A percentile compares a stretch with the other conserved stretches of the same genome.
Evolutionary conservation across 2,329 filamentous ascomycete genomes (phyloP).

Genomic region (Alternaria infectoria): DNA sequence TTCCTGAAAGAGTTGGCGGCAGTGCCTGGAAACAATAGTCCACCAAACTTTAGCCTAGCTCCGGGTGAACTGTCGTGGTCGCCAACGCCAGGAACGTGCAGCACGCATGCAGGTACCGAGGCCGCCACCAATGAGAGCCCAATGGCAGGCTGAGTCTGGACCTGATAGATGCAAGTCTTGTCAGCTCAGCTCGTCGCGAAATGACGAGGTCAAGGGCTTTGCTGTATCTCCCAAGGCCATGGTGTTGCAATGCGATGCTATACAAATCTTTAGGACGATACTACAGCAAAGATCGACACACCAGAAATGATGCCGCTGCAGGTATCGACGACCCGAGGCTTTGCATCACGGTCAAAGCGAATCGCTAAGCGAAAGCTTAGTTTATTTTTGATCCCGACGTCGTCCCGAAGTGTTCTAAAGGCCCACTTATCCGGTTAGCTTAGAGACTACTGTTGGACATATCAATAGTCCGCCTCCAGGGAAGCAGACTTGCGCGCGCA

Average conservation of each 20-base stretch:
- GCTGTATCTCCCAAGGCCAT: not conserved
- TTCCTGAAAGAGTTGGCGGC: slow-evolving; percentile 6
- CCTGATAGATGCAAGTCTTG: not conserved
- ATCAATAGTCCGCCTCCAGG: slow-evolving; percentile 15
- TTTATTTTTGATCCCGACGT: slow-evolving; percentile 14
- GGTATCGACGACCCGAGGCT: not conserved
- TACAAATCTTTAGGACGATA: not conserved
- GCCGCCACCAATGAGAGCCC: not conserved
- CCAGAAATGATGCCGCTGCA: not conserved
- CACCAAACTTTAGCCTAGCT: slow-evolving; percentile 11
- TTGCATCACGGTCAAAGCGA: not conserved
- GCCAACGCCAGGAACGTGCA: slow-evolving; percentile 11
- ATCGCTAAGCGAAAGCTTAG: slow-evolving; percentile 16
- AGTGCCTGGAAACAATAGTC: slow-evolving; percentile 9
- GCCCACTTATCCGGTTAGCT: slow-evolving; percentile 7
- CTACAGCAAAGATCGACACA: not conserved
- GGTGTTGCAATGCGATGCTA: not conserved
- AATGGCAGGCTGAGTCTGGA: not conserved
- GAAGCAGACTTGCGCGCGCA: not conserved
- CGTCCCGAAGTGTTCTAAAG: slow-evolving; percentile 8
- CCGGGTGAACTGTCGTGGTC: slow-evolving; percentile 6
- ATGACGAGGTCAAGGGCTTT: not conserved
- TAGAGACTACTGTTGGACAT: slow-evolving; percentile 15
- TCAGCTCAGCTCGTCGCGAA: not conserved
- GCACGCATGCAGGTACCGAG: slow-evolving; percentile 5